Percentiles rank a stretch among this genome's conserved stretches.
These are phyloP conservation scores for Apiospora arundinis DNA, from an alignment of 2,329 filamentous ascomycete species.

Conservation along the genomic window DNA sequence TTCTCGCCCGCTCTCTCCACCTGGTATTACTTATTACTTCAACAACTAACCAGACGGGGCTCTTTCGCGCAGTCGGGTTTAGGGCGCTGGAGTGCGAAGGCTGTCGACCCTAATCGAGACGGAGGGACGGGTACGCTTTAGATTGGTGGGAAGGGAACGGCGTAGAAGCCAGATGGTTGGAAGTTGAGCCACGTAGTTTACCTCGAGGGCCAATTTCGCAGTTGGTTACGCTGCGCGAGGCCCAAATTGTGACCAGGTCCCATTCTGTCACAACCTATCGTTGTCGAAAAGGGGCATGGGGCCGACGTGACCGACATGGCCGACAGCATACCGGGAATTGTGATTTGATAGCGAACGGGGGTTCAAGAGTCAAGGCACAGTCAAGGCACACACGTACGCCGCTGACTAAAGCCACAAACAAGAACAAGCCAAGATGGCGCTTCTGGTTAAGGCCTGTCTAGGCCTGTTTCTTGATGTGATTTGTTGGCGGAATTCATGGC, in stretches of 20 bases:
- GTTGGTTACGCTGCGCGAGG: neutral
- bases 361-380: too few relatives aligned
- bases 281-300: slow-evolving; percentile 4
- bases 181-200: neutral
- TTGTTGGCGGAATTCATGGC: neutral
- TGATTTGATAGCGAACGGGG: neutral
- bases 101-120: neutral
- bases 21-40: too few relatives aligned
- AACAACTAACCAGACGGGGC: neutral
- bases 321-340: neutral
- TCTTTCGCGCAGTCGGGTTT: neutral
- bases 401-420: slow-evolving; percentile 8
- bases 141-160: neutral
- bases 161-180: neutral
- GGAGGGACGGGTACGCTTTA: neutral
- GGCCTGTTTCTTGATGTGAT: neutral
- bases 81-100: neutral
- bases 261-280: neutral
- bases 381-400: neutral
- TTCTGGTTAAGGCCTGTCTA: neutral
- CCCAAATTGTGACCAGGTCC: slow-evolving; percentile 6
- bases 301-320: too few relatives aligned
- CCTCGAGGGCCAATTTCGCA: neutral
- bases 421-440: neutral
- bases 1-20: too few relatives aligned